phyloP scores from a whole-genome alignment of 257 asterid genomes.

The Scutellaria baicalensis region DNA sequence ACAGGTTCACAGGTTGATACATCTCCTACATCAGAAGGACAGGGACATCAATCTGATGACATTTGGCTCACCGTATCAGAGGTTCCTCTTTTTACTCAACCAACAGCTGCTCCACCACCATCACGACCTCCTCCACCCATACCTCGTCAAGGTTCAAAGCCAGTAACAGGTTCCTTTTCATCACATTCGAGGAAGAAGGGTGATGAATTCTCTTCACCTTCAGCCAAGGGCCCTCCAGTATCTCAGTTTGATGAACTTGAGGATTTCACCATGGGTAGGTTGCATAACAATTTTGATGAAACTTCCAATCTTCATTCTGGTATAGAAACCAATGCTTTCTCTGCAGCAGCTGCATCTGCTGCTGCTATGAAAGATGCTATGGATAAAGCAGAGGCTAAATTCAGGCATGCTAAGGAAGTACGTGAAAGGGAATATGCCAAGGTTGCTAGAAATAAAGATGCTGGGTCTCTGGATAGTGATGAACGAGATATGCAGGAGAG shows the following conservation, averaged over 20 bases:
- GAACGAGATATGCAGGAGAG: slow-evolving; percentile 57
- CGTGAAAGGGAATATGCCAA: slow-evolving; percentile 88
- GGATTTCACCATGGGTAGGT: slow-evolving; percentile 71
- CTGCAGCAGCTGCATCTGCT: slow-evolving; percentile 92
- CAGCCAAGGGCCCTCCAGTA: slow-evolving; percentile 52
- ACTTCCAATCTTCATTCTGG: slow-evolving; percentile 37
- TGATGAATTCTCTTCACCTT: slow-evolving; percentile 50
- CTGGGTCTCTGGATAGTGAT: slow-evolving; percentile 45
- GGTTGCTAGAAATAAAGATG: slow-evolving; percentile 69
- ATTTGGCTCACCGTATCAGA: slow-evolving; percentile 89
- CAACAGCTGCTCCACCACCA: slow-evolving; percentile 93
- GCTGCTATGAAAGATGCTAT: slow-evolving; percentile 99
- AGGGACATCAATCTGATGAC: slow-evolving; percentile 51
- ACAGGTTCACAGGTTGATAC: slow-evolving; percentile 35
- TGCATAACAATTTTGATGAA: slow-evolving; percentile 40
- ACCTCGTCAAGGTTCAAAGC: slow-evolving; percentile 49
- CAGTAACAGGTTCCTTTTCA: slow-evolving; percentile 41
- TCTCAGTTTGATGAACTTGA: slow-evolving; percentile 90
- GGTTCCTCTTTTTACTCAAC: slow-evolving; percentile 88
- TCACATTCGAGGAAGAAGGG: slow-evolving; percentile 54
- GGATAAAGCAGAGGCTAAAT: slow-evolving; percentile 98
- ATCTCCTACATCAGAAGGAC: slow-evolving; percentile 54
- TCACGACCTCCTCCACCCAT: slow-evolving; percentile 94
- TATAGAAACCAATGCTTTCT: slow-evolving; percentile 57
- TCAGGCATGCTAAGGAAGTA: slow-evolving; percentile 92